Conservation (phyloP, 2,329 filamentous ascomycete species). For the Ophiocordyceps robertsii region DNA sequence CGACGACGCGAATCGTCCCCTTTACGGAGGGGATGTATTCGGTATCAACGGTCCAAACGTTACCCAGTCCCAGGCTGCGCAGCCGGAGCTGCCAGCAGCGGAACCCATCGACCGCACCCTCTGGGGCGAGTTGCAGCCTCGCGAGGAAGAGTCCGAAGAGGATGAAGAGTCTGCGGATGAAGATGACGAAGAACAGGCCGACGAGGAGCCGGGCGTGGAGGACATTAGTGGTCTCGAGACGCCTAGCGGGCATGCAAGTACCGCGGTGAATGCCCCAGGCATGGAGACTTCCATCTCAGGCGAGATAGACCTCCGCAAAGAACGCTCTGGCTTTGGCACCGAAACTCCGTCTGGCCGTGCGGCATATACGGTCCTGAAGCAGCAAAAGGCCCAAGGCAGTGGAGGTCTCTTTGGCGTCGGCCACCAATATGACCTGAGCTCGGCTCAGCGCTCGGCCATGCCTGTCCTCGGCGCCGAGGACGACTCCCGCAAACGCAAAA, state of each 20-base stretch:
- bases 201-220: not conserved
- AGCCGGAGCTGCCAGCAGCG: constrained; percentile 32
- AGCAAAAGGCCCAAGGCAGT: constrained; percentile 62
- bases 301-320: constrained; percentile 84
- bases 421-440: constrained; percentile 75
- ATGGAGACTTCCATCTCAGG: constrained; percentile 63
- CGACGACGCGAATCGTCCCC: constrained; percentile 80
- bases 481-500: constrained; percentile 73
- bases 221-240: constrained; percentile 56
- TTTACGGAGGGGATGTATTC: constrained; percentile 92
- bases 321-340: constrained; percentile 69
- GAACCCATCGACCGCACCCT: constrained; percentile 77
- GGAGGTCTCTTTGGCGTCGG: constrained; percentile 96
- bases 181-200: constrained; percentile 33
- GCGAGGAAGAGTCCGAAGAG: constrained; percentile 63
- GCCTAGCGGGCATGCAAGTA: constrained; percentile 66
- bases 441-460: constrained; percentile 33
- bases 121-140: constrained; percentile 84
- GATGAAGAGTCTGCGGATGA: constrained; percentile 60
- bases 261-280: constrained; percentile 61
- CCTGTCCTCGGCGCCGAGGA: constrained; percentile 73
- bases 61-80: constrained; percentile 21
- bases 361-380: constrained; percentile 81
- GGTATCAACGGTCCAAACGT: constrained; percentile 47
- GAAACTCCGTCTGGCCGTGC: constrained; percentile 64